A percentile compares a stretch with the other conserved stretches of the same genome.
These are phyloP conservation scores for Salix koriyanagi DNA, from an alignment of 345 rosid genomes.

Conservation along the genomic window DNA sequence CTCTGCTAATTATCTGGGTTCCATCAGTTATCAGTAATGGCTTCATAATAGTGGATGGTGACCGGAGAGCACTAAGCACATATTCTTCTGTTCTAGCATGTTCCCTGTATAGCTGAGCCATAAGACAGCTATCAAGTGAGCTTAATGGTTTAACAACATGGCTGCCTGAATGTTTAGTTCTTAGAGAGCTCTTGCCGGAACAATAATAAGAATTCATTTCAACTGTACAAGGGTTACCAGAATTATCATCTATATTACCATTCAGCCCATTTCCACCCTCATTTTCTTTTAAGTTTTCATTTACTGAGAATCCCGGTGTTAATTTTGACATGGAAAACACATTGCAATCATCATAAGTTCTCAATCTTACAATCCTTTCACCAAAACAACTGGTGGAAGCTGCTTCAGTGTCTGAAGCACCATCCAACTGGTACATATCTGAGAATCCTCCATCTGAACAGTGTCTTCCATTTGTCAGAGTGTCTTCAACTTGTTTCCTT, in stretches of 20 bases:
- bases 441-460: constrained; percentile 20
- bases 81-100: constrained; percentile 44
- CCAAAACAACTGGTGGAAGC: constrained; percentile 27
- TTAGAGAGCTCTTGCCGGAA: constrained; percentile 34
- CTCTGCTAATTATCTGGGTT: constrained; percentile 43
- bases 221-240: constrained; percentile 9
- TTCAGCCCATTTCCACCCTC: constrained; percentile 14
- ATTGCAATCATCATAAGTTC: constrained; percentile 21
- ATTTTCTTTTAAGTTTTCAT: constrained; percentile 20
- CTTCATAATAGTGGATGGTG: constrained; percentile 39
- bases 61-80: constrained; percentile 37
- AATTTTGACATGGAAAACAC: constrained; percentile 24
- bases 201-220: constrained; percentile 24
- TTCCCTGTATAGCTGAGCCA: constrained; percentile 61
- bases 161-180: constrained; percentile 27
- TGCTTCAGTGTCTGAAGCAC: constrained; percentile 34
- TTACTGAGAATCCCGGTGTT: constrained; percentile 22
- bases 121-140: constrained; percentile 56
- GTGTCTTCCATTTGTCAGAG: constrained; percentile 15
- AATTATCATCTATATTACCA: constrained; percentile 3
- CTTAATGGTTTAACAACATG: constrained; percentile 43
- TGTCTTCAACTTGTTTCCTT: constrained; percentile 34
- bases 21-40: constrained; percentile 65
- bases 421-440: constrained; percentile 15
- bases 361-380: constrained; percentile 22